Evolutionary conservation across 495 filamentous ascomycete genomes (phyloP).

Genomic region (Trichocladium antarcticum): DNA sequence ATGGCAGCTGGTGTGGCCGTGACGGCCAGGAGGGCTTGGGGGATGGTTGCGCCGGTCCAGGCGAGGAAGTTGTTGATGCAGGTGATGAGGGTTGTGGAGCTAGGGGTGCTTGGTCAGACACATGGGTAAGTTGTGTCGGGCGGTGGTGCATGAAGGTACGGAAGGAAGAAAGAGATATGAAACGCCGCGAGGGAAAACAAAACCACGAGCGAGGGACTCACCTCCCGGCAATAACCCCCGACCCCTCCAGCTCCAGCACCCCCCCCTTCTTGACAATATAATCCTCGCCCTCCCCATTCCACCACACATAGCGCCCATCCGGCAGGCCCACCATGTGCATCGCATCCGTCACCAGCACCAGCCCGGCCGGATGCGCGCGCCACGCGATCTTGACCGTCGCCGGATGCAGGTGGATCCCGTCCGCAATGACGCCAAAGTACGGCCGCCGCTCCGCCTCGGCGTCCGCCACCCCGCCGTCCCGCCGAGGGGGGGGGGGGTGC

Average conservation of each 20-base stretch:
- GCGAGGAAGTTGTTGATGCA: constrained; percentile 71
- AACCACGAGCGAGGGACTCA: constrained; percentile 16
- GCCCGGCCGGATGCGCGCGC: constrained; percentile 49
- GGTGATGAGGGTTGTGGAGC: constrained; percentile 60
- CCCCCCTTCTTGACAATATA: constrained; percentile 52
- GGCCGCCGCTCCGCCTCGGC: constrained; percentile 38
- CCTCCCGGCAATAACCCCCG: constrained; percentile 62
- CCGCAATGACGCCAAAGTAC: constrained; percentile 55
- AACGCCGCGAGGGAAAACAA: not conserved
- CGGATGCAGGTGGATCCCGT: constrained; percentile 58
- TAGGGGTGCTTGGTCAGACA: constrained; percentile 10
- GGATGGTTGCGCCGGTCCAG: constrained; percentile 54
- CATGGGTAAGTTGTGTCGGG: not conserved
- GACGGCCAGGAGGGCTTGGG: constrained; percentile 56
- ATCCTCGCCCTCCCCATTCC: constrained; percentile 56
- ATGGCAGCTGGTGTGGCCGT: constrained; percentile 63
- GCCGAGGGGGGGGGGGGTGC: too few relatives aligned
- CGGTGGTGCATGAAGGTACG: too few relatives aligned
- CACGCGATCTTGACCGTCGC: constrained; percentile 52
- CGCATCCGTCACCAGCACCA: constrained; percentile 58
- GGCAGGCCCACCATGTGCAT: constrained; percentile 57
- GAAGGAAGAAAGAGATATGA: not conserved
- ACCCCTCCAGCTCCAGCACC: constrained; percentile 55
- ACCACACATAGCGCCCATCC: constrained; percentile 70
- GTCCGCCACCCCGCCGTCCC: too few relatives aligned